A percentile compares a stretch with the other conserved stretches of the same genome.
phyloP scores from a whole-genome alignment of 1,284 basidiomycete genomes.

The Mycosarcoma maydis region DNA sequence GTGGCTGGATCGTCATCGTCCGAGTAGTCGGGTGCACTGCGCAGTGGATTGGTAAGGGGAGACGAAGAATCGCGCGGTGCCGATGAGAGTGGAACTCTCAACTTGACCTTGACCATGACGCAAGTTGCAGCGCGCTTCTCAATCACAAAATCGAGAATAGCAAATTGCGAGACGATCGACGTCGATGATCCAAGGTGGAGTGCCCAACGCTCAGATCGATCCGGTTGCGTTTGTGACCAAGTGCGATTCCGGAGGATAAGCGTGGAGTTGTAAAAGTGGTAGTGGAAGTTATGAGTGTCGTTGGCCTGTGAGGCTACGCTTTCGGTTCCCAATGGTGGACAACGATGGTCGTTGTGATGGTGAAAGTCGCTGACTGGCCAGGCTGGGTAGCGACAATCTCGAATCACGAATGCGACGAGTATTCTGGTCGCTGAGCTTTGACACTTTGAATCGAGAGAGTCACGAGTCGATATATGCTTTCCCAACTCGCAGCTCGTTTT shows the following conservation, averaged over 20 bases:
- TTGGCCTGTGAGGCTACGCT: no score
- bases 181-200: no score
- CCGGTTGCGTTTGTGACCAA: no score
- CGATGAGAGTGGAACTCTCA: conserved; percentile 46
- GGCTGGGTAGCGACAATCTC: no score
- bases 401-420: not conserved
- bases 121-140: not conserved
- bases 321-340: no score
- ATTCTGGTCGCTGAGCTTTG: not conserved
- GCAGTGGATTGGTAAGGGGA: conserved; percentile 36
- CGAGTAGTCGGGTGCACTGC: conserved; percentile 38
- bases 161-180: not conserved
- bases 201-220: no score
- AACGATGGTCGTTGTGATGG: no score
- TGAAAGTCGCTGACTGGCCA: no score
- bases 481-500: not conserved
- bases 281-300: no score
- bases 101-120: conserved; percentile 45
- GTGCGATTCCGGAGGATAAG: no score
- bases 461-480: not conserved
- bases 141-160: no score
- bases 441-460: not conserved
- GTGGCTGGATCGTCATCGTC: conserved; percentile 27
- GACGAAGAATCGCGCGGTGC: conserved; percentile 45
- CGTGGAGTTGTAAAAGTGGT: no score